phyloP scores from a whole-genome alignment of 1,284 basidiomycete genomes.

The Cryptococcus hybrid region DNA sequence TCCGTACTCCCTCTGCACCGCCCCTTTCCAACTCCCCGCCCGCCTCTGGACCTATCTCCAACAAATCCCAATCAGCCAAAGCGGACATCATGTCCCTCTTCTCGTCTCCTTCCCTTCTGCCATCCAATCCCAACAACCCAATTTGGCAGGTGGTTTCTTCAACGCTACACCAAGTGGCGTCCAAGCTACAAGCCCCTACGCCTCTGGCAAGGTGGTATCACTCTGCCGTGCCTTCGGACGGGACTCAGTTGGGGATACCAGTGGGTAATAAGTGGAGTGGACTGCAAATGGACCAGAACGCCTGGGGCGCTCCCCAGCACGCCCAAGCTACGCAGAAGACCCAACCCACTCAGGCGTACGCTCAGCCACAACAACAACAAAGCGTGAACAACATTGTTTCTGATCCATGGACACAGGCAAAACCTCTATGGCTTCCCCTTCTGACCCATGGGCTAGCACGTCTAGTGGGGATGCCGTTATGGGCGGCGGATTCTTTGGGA shows the following conservation, averaged over 20 bases:
- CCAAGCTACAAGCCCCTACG: constrained; percentile 25
- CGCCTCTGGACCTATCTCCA: neutral
- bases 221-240: constrained; percentile 25
- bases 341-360: neutral
- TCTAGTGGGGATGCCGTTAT: neutral
- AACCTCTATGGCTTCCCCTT: neutral
- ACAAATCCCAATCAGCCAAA: constrained; percentile 24
- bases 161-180: constrained; percentile 5
- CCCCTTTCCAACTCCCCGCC: constrained; percentile 6
- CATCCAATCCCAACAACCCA: neutral
- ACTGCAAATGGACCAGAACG: constrained; percentile 34
- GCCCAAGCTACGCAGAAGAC: constrained; percentile 1
- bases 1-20: constrained; percentile 41
- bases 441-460: constrained; percentile 27
- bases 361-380: neutral
- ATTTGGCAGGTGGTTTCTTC: constrained; percentile 19
- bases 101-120: constrained; percentile 31
- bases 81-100: constrained; percentile 52
- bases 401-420: neutral
- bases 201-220: constrained; percentile 40
- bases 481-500: constrained; percentile 12
- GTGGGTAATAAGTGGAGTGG: constrained; percentile 32
- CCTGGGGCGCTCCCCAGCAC: constrained; percentile 27
- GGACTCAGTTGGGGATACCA: constrained; percentile 17
- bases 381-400: neutral